Evolutionary conservation across 2,329 filamentous ascomycete species (phyloP), one percentile per base, ranked within the genome.

Genomic region (Thelonectria olida): DNA sequence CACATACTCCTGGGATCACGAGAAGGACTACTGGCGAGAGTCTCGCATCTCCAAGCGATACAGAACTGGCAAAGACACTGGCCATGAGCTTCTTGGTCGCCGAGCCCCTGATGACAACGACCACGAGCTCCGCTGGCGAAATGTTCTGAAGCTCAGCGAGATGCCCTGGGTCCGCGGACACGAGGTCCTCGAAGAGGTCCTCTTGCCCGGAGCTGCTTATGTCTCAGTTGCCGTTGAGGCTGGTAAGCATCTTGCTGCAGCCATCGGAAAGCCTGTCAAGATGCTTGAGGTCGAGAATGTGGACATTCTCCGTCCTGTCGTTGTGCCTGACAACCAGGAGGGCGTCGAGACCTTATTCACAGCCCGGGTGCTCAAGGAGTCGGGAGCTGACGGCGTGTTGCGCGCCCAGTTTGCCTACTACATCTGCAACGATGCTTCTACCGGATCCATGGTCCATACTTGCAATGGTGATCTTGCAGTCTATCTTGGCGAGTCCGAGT

Each of bases 261-360:
- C 44, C 1, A 41, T 19, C 9, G 38, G 49, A 7, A 59, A 49
- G 23, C 31, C 48, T 3, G 44, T 50, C 5, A n/a, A 49, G 5
- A 42, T 62, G 4, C 25, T 62, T n/a, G 60, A 62, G 41, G 60
- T 62, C 10, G 60, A 62, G 28, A 54, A 62, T 9, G 42, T 62
- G 19, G 60, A 59, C 19, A 62, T 62, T 54, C 38, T 59, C 13
- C 54, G 60, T 31, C 60, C 60, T 3, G 50, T 62, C 4, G 55
- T 62, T 12, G 60, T 62, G 15, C 60, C 60, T 28, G 60, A 62
- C n/a, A 59, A 58, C 23, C 45, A 53, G 12, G 60, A 62, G 7
- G 60, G 60, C 8, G 60, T 62, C 10, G 60, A 62, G 28, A 62
- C 60, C 8, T 22, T 59, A 19, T 62, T 62, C 50, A 62, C 49